Conservation (phyloP, 768 basidiomycete genomes). For the Hypholoma sublateritium region DNA sequence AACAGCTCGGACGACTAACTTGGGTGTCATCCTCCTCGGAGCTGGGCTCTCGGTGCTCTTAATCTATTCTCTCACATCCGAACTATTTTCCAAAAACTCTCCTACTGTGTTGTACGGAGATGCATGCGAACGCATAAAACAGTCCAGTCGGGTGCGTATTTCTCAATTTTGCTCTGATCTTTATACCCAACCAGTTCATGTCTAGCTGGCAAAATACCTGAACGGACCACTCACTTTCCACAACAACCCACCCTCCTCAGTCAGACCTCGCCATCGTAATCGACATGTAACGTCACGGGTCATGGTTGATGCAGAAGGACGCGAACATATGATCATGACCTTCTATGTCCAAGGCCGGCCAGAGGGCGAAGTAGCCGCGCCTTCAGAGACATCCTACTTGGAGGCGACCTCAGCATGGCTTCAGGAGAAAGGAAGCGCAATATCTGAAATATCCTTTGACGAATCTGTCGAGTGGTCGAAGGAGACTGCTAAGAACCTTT, state of each 20-base stretch:
- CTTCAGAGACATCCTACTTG: constrained; percentile 43
- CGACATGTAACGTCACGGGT: constrained; percentile 81
- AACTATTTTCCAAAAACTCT: constrained; percentile 86
- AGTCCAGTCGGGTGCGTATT: constrained; percentile 40
- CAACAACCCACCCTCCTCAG: constrained; percentile 75
- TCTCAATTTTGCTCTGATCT: neutral
- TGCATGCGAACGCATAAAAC: constrained; percentile 52
- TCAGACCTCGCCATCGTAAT: constrained; percentile 79
- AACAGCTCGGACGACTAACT: constrained; percentile 48
- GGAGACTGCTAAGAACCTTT: constrained; percentile 35
- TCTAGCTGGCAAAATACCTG: constrained; percentile 69
- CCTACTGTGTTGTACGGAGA: constrained; percentile 77
- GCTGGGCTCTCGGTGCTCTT: constrained; percentile 78
- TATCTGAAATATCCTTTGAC: constrained; percentile 57
- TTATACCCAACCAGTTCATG: constrained; percentile 6
- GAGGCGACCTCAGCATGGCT: constrained; percentile 44
- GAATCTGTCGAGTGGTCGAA: constrained; percentile 50
- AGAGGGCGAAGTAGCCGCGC: constrained; percentile 32
- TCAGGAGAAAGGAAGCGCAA: constrained; percentile 31
- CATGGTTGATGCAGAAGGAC: constrained; percentile 67
- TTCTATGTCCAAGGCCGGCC: constrained; percentile 74
- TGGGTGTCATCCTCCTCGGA: constrained; percentile 68
- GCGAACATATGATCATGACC: constrained; percentile 82
- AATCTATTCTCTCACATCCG: constrained; percentile 76
- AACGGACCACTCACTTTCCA: constrained; percentile 71